Conservation (phyloP, 2,329 filamentous ascomycete genomes). For the Pyricularia grisea region DNA sequence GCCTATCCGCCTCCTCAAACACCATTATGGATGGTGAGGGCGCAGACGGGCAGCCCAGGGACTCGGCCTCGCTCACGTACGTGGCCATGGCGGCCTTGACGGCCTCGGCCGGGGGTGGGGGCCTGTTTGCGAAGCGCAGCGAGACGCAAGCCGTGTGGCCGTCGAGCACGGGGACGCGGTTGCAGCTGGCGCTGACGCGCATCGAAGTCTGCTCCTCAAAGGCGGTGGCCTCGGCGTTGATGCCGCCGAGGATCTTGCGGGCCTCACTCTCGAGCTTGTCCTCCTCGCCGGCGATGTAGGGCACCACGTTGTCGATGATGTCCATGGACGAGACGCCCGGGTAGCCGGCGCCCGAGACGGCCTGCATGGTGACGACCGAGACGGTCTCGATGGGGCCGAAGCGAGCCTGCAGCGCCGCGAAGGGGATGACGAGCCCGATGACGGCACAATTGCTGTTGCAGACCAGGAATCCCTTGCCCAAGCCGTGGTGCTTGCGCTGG, state of each 20-base stretch:
- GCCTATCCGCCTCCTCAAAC: slow-evolving; percentile 81
- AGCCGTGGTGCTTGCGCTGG: slow-evolving; percentile 62
- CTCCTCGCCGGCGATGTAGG: slow-evolving; percentile 87
- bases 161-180: slow-evolving; percentile 88
- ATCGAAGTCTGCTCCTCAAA: slow-evolving; percentile 69
- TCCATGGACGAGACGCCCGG: slow-evolving; percentile 90
- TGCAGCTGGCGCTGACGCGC: slow-evolving; percentile 79
- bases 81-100: slow-evolving; percentile 71
- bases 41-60: slow-evolving; percentile 77
- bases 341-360: slow-evolving; percentile 86
- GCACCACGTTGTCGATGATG: slow-evolving; percentile 91
- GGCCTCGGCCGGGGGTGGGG: slow-evolving; percentile 63
- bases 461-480: slow-evolving; percentile 83
- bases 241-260: slow-evolving; percentile 77
- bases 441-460: slow-evolving; percentile 99
- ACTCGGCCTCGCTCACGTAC: slow-evolving; percentile 75
- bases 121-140: slow-evolving; percentile 67
- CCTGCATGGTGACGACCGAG: slow-evolving; percentile 86
- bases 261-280: slow-evolving; percentile 95
- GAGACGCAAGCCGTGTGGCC: slow-evolving; percentile 95
- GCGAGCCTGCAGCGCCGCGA: slow-evolving; percentile 76
- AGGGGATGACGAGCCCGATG: slow-evolving; percentile 90
- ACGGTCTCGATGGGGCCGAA: slow-evolving; percentile 74
- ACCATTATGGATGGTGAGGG: slow-evolving; percentile 75
- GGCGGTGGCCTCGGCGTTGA: slow-evolving; percentile 62